Percentiles rank a stretch among this genome's conserved stretches.
Evolutionary conservation across 805 yeast species (phyloP).

Genomic region (Yamadazyma philogaea): DNA sequence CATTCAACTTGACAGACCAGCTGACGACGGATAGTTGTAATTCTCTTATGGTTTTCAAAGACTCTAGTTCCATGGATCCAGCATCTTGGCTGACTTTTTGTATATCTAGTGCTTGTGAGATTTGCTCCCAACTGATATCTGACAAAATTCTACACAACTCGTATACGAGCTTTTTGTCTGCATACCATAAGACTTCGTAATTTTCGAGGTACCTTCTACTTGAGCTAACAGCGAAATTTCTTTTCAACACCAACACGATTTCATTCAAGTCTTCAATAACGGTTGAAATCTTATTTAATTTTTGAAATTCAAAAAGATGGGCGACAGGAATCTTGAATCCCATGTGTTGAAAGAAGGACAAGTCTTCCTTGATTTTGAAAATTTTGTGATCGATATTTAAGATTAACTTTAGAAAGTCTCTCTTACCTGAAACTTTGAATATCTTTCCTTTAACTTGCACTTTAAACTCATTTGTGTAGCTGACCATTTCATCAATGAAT

Average conservation of each 20-base stretch:
- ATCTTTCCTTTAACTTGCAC: conserved; percentile 10
- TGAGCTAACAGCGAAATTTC: conserved; percentile 18
- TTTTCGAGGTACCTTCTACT: conserved; percentile 37
- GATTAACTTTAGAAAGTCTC: conserved; percentile 24
- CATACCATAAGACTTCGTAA: conserved; percentile 39
- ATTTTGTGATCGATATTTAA: conserved; percentile 51
- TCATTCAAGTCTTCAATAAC: conserved; percentile 54
- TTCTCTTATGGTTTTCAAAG: conserved; percentile 19
- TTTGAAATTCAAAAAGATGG: conserved; percentile 45
- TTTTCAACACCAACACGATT: conserved; percentile 41
- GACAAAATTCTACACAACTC: conserved; percentile 31
- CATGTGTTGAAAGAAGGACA: conserved; percentile 41
- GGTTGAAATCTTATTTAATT: conserved; percentile 53
- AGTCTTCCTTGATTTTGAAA: conserved; percentile 18
- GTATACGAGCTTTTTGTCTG: conserved; percentile 31
- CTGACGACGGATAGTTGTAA: conserved; percentile 24
- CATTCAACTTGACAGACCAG: conserved; percentile 19
- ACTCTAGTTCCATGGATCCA: conserved; percentile 23
- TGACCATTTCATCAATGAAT: conserved; percentile 44
- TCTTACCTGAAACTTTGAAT: conserved; percentile 7
- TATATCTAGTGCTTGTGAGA: conserved; percentile 50
- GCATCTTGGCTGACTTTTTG: conserved; percentile 29
- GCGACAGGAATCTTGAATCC: conserved; percentile 58
- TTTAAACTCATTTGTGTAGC: conserved; percentile 5
- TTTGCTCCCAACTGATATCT: conserved; percentile 50